Percentiles rank a stretch among this genome's conserved stretches.
These are phyloP conservation scores for Penicillium fuscoglaucum DNA, from an alignment of 2,329 filamentous ascomycete genomes.

Conservation along the genomic window DNA sequence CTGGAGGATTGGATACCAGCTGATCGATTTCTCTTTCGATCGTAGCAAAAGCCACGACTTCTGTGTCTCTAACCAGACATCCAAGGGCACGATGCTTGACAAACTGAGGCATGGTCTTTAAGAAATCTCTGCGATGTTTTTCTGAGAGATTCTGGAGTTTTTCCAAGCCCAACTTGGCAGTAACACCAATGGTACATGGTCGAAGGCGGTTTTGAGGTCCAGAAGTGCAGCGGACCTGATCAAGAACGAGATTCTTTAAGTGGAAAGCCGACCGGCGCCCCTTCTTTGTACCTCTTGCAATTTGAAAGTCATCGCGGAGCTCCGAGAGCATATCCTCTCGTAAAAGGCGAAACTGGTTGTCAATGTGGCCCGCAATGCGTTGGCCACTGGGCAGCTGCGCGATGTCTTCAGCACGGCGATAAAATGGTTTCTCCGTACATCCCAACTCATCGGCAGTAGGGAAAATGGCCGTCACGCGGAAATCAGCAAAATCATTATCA, in stretches of 20 bases:
- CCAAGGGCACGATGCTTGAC: constrained; percentile 63
- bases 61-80: constrained; percentile 54
- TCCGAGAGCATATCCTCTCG: constrained; percentile 71
- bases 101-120: constrained; percentile 52
- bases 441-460: constrained; percentile 67
- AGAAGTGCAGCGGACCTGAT: constrained; percentile 39
- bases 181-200: constrained; percentile 46
- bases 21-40: constrained; percentile 54
- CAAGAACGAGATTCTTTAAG: constrained; percentile 42
- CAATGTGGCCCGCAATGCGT: constrained; percentile 57
- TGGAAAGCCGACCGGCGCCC: constrained; percentile 42
- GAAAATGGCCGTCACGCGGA: constrained; percentile 61
- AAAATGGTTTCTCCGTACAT: constrained; percentile 56
- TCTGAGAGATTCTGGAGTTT: constrained; percentile 37
- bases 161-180: constrained; percentile 47
- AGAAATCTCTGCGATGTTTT: constrained; percentile 44
- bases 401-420: constrained; percentile 55
- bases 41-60: constrained; percentile 61
- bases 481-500: constrained; percentile 69
- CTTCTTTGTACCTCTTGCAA: constrained; percentile 52
- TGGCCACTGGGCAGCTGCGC: constrained; percentile 37
- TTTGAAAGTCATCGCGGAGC: constrained; percentile 61
- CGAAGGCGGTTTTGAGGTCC: constrained; percentile 23
- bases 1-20: constrained; percentile 46
- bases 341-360: constrained; percentile 71